Percentiles rank a stretch among this genome's conserved stretches.
phyloP scores from a whole-genome alignment of 768 basidiomycete species.

The Hygrocybe punicea region DNA sequence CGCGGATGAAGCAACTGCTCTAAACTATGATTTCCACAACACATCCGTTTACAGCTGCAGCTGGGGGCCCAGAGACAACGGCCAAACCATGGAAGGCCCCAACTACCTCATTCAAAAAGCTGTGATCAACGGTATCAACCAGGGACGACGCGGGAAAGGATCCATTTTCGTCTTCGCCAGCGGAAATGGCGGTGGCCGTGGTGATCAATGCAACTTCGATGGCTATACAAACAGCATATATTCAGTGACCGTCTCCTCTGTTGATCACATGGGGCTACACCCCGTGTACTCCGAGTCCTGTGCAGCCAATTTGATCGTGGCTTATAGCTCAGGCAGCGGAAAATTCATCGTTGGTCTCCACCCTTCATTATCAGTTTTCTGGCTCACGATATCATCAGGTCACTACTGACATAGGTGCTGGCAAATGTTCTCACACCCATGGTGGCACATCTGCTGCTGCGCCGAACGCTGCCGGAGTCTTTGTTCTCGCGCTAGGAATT shows the following conservation, averaged over 20 bases:
- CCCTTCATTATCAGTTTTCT: constrained; percentile 5
- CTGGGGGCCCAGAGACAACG: constrained; percentile 98
- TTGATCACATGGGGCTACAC: constrained; percentile 90
- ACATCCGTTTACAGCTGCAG: constrained; percentile 94
- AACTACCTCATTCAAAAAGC: constrained; percentile 89
- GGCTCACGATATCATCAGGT: constrained; percentile 49
- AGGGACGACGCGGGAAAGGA: constrained; percentile 85
- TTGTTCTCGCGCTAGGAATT: constrained; percentile 84
- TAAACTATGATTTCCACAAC: constrained; percentile 92
- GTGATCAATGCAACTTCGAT: constrained; percentile 99
- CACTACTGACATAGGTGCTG: constrained; percentile 89
- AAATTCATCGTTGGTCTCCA: constrained; percentile 78
- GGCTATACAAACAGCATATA: constrained; percentile 99
- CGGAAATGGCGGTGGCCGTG: constrained; percentile 87
- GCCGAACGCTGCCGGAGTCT: constrained; percentile 91
- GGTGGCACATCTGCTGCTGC: constrained; percentile 98
- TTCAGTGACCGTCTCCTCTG: constrained; percentile 91
- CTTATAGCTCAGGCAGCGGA: constrained; percentile 92
- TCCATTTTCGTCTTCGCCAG: constrained; percentile 96
- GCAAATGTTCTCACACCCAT: constrained; percentile 75
- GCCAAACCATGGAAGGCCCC: constrained; percentile 91
- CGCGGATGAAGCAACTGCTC: constrained; percentile 89
- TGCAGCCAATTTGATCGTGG: constrained; percentile 94
- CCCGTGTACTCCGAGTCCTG: constrained; percentile 98
- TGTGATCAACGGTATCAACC: constrained; percentile 88